Evolutionary conservation across 306 rosid genomes (phyloP).

Genomic region (Citrullus amarus): DNA sequence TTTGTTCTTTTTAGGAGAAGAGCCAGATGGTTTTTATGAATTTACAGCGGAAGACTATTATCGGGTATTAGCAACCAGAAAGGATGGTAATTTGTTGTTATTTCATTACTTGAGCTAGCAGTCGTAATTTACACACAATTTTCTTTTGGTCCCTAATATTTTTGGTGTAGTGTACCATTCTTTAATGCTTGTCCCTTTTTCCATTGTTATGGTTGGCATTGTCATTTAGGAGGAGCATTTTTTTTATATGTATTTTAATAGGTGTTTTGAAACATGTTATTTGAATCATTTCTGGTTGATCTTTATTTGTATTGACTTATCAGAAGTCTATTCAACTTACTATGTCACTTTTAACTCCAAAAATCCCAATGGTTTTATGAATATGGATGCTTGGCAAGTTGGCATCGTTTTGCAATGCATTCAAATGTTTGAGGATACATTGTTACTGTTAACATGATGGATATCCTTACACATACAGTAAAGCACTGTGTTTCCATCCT

Average conservation of each 20-base stretch:
- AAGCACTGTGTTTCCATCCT: neutral
- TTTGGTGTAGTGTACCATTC: too few relatives aligned
- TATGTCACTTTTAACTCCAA: neutral
- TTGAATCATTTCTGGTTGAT: neutral
- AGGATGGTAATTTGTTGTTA: slow-evolving; percentile 42
- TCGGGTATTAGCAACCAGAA: slow-evolving; percentile 44
- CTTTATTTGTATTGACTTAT: neutral
- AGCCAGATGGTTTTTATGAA: slow-evolving; percentile 56
- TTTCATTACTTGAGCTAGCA: neutral
- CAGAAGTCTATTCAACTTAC: neutral
- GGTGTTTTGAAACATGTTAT: neutral
- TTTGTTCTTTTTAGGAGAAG: slow-evolving; percentile 31
- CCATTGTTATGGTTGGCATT: neutral
- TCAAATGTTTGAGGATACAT: neutral
- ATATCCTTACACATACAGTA: neutral
- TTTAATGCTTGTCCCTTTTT: neutral
- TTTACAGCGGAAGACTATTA: slow-evolving; percentile 68
- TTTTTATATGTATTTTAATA: neutral
- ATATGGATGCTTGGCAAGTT: neutral
- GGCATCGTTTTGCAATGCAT: neutral
- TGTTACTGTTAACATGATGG: neutral
- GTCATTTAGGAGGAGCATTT: neutral
- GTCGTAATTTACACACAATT: neutral
- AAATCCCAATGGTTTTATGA: neutral
- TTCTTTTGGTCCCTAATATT: neutral